Evolutionary conservation across 2,329 filamentous ascomycete genomes (phyloP).

Genomic region (Clonostachys solani): DNA sequence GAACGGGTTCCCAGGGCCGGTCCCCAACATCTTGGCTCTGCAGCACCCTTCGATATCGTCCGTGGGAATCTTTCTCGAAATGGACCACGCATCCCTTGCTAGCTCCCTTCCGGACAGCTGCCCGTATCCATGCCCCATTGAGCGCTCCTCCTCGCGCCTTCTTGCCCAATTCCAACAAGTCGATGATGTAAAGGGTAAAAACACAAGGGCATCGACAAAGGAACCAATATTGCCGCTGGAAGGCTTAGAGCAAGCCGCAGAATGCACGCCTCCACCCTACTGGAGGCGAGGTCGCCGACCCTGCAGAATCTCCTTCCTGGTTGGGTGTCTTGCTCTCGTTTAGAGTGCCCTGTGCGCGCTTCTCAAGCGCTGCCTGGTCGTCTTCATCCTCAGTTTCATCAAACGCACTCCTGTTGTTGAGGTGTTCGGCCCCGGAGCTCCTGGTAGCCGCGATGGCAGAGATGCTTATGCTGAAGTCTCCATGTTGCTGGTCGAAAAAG

Average conservation of each 20-base stretch:
- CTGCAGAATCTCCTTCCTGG: neutral
- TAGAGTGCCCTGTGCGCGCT: neutral
- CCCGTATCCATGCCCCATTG: no score
- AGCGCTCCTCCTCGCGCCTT: no score
- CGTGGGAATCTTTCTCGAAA: no score
- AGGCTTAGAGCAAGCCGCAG: constrained; percentile 2
- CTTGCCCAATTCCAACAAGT: no score
- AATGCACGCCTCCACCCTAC: constrained; percentile 5
- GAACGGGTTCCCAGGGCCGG: no score
- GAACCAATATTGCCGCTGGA: neutral
- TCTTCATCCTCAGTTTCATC: constrained; percentile 1
- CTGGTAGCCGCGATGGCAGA: constrained; percentile 17
- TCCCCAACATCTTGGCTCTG: no score
- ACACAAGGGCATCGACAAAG: no score
- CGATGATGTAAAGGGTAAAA: no score
- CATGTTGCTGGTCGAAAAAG: constrained; percentile 72
- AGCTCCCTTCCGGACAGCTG: no score
- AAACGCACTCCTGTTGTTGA: neutral
- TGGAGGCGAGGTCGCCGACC: neutral
- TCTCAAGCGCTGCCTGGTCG: neutral
- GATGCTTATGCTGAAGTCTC: constrained; percentile 47
- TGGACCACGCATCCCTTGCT: no score
- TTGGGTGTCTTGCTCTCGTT: neutral
- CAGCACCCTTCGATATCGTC: no score
- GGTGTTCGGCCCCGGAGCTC: neutral